Conservation (phyloP, 2,329 filamentous ascomycete genomes). For the Aquanectria penicillioides region DNA sequence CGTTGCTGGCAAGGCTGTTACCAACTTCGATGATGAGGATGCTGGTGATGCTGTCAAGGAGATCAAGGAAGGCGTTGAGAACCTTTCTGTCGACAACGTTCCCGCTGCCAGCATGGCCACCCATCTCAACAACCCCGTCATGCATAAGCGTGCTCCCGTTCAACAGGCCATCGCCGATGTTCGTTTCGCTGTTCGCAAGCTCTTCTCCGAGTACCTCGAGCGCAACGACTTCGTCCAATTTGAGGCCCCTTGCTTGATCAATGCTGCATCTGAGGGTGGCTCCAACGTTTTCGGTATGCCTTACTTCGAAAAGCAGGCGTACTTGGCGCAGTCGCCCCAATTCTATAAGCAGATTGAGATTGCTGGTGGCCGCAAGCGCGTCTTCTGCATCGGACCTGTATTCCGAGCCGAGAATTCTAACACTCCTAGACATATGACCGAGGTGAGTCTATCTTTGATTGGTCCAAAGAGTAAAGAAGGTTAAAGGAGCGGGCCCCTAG, state of each 20-base stretch:
- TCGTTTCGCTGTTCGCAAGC: conserved; percentile 67
- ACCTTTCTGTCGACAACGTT: conserved; percentile 54
- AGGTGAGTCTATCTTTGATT: conserved; percentile 55
- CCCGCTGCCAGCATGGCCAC: conserved; percentile 85
- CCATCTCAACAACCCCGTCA: conserved; percentile 88
- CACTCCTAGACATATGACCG: conserved; percentile 85
- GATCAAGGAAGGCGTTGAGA: conserved; percentile 55
- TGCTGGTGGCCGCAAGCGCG: conserved; percentile 78
- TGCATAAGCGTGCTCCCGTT: conserved; percentile 91
- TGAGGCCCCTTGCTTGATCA: conserved; percentile 89
- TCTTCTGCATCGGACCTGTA: conserved; percentile 82
- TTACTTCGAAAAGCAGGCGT: conserved; percentile 89
- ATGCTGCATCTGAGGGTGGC: conserved; percentile 91
- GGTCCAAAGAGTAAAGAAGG: neutral
- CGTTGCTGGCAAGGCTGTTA: conserved; percentile 63
- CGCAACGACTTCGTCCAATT: conserved; percentile 82
- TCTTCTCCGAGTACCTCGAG: conserved; percentile 84
- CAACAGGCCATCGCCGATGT: conserved; percentile 80
- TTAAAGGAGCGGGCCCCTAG: neutral
- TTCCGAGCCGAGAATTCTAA: conserved; percentile 90
- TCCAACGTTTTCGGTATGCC: conserved; percentile 89
- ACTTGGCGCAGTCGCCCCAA: conserved; percentile 82
- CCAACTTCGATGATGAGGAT: conserved; percentile 69
- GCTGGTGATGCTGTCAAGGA: conserved; percentile 53
- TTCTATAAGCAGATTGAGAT: conserved; percentile 92